Conservation (phyloP, 768 basidiomycete genomes). For the Suillus americanus region DNA sequence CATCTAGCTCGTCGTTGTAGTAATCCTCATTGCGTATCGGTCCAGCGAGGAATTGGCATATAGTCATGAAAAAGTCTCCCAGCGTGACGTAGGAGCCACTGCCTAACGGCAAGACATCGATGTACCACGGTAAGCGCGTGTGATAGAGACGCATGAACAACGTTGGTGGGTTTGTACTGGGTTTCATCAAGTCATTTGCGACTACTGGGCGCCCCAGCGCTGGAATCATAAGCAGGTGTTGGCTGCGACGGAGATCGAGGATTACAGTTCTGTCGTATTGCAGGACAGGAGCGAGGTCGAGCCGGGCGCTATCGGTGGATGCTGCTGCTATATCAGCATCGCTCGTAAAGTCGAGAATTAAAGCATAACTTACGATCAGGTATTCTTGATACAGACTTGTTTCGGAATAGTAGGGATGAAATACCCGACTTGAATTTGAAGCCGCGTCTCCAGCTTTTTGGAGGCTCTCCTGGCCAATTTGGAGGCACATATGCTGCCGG, state of each 20-base stretch:
- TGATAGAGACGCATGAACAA: slow-evolving; percentile 56
- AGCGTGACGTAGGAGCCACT: slow-evolving; percentile 59
- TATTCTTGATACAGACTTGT: slow-evolving; percentile 12
- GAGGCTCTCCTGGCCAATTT: slow-evolving; percentile 20
- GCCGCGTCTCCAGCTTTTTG: slow-evolving; percentile 29
- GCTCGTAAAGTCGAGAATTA: background rate
- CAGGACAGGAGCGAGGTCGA: slow-evolving; percentile 24
- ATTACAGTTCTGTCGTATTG: slow-evolving; percentile 31
- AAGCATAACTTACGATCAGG: slow-evolving; percentile 18
- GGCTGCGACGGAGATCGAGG: slow-evolving; percentile 50
- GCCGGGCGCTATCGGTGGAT: slow-evolving; percentile 24
- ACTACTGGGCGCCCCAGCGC: slow-evolving; percentile 43
- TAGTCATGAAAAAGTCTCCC: slow-evolving; percentile 49
- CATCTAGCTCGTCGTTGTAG: slow-evolving; percentile 56
- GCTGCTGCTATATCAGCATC: slow-evolving; percentile 12
- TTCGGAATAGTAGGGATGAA: slow-evolving; percentile 31
- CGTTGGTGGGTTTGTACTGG: slow-evolving; percentile 52
- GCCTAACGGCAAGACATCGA: slow-evolving; percentile 47
- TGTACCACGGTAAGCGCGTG: slow-evolving; percentile 62
- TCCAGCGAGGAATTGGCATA: slow-evolving; percentile 42
- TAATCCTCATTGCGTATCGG: slow-evolving; percentile 54
- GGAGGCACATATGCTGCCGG: slow-evolving; percentile 9
- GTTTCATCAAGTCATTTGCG: slow-evolving; percentile 51
- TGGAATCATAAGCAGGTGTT: slow-evolving; percentile 42
- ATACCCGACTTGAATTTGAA: slow-evolving; percentile 33